Evolutionary conservation across 768 basidiomycete genomes (phyloP), one percentile per base, ranked within the genome.

Genomic region (Russula sp.): DNA sequence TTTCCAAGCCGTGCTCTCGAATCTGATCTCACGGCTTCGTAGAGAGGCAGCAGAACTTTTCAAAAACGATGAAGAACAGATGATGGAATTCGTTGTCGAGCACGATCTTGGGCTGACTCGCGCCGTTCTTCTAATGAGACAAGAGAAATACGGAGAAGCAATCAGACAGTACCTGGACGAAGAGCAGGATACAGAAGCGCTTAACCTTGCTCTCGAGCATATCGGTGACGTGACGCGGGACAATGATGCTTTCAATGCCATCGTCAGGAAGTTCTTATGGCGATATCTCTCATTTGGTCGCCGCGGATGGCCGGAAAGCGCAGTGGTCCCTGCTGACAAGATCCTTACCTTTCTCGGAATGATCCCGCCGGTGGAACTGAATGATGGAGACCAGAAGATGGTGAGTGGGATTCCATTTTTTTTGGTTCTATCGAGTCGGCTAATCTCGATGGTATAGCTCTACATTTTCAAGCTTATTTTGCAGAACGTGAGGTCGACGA

Each of bases 1-100:
- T 64, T 47, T 35, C 42, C 42, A 32, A 52, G 37, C 27, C 16
- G 18, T 8, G 8, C 14, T n/a, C 13, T 53, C 6, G 31, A 13
- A 51, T 51, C 4, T 37, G 1, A 6, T 55, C 49, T 59, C 27
- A 42, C 13, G n/a, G 9, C 44, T 39, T 47, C 50, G 10, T 66
- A 87, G 87, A 22, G 73, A 80, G 70, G 78, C 78, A 27, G 58
- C 73, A 59, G 64, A 71, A 7, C 69, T 88, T 3, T 89, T 89
- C 62, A 63, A 74, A 0, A 74, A 78, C 0, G 72, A 77, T 0
- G 81, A 87, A 22, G 82, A 85, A 22, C 76, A 77, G 20, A 64
- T 85, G 11, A 65, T 85, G n/a, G 78, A 80, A 42, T 89, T 83
- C 62, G 75, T 84, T 18, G 80, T 85, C 58, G 77, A 82, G 4